These are phyloP conservation scores for Leucoagaricus sp. DNA, from an alignment of 1,284 basidiomycete species.

Conservation along the genomic window DNA sequence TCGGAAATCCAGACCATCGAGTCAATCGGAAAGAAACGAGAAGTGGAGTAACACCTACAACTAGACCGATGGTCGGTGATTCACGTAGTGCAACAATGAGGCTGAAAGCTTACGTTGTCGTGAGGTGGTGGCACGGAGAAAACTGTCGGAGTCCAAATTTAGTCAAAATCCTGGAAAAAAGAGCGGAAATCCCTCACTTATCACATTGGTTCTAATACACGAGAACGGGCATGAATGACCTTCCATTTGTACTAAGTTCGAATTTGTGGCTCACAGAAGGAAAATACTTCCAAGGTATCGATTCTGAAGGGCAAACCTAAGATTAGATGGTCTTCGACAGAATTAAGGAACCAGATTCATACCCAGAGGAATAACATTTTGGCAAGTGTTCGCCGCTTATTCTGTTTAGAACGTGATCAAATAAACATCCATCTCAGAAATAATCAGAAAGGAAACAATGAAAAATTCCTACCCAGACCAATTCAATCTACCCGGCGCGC, in stretches of 20 bases:
- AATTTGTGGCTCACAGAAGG: slow-evolving; percentile 22
- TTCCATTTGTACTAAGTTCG: neutral
- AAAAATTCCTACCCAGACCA: slow-evolving; percentile 28
- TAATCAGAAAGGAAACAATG: neutral
- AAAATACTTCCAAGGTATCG: slow-evolving; percentile 28
- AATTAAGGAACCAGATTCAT: slow-evolving; percentile 6
- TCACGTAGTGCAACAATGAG: neutral
- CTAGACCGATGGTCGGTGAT: slow-evolving; percentile 7
- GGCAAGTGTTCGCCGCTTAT: slow-evolving; percentile 24
- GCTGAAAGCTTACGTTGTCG: slow-evolving; percentile 17
- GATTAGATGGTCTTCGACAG: neutral
- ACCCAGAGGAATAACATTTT: slow-evolving; percentile 28
- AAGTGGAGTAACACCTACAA: slow-evolving; percentile 19
- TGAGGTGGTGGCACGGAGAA: slow-evolving; percentile 20
- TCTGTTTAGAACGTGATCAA: slow-evolving; percentile 15
- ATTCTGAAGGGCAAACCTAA: slow-evolving; percentile 20
- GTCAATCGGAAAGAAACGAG: neutral
- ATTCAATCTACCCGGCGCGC: slow-evolving; percentile 22
- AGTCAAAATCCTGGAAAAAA: neutral
- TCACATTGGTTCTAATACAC: slow-evolving; percentile 14
- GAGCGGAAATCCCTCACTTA: slow-evolving; percentile 17
- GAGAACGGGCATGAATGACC: neutral
- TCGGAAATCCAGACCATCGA: neutral
- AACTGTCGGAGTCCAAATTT: slow-evolving; percentile 9
- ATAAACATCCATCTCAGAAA: neutral